These are phyloP conservation scores for Boletellus sp. DNA, from an alignment of 768 basidiomycete genomes.

Conservation along the genomic window DNA sequence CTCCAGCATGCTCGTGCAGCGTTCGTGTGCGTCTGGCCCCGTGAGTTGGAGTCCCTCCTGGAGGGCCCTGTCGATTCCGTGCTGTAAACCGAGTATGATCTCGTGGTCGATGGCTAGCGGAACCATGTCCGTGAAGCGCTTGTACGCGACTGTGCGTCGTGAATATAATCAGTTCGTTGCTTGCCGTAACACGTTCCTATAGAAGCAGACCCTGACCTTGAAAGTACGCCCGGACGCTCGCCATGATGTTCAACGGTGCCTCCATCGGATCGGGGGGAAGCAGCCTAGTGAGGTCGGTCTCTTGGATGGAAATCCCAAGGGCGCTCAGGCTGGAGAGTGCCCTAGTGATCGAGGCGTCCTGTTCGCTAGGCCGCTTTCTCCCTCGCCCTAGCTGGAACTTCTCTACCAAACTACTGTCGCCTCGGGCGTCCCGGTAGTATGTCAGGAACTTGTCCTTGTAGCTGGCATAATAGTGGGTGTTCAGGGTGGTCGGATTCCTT, in stretches of 20 bases:
- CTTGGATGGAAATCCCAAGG: conserved; percentile 31
- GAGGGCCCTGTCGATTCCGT: conserved; percentile 44
- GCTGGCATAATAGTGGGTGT: conserved; percentile 47
- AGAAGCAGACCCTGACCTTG: conserved; percentile 46
- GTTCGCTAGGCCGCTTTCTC: neutral
- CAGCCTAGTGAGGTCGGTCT: conserved; percentile 46
- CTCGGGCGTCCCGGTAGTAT: conserved; percentile 40
- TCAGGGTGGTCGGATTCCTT: conserved; percentile 46
- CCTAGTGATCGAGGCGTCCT: conserved; percentile 26
- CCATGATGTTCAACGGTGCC: conserved; percentile 62
- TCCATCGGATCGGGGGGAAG: conserved; percentile 51
- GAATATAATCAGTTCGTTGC: neutral
- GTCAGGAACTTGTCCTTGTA: conserved; percentile 49
- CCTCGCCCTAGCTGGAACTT: conserved; percentile 1
- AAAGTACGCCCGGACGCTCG: conserved; percentile 68
- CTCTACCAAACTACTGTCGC: conserved; percentile 1
- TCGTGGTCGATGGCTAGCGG: conserved; percentile 41
- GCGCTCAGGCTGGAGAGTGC: conserved; percentile 17
- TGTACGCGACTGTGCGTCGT: conserved; percentile 40
- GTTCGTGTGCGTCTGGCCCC: conserved; percentile 40
- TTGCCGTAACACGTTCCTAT: too few relatives aligned
- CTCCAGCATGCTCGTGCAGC: conserved; percentile 50
- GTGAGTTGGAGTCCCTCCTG: conserved; percentile 50
- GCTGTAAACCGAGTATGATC: conserved; percentile 43
- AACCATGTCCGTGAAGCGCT: conserved; percentile 42